Conservation (phyloP, 1,284 basidiomycete genomes). For the Kwoniella shivajii region DNA sequence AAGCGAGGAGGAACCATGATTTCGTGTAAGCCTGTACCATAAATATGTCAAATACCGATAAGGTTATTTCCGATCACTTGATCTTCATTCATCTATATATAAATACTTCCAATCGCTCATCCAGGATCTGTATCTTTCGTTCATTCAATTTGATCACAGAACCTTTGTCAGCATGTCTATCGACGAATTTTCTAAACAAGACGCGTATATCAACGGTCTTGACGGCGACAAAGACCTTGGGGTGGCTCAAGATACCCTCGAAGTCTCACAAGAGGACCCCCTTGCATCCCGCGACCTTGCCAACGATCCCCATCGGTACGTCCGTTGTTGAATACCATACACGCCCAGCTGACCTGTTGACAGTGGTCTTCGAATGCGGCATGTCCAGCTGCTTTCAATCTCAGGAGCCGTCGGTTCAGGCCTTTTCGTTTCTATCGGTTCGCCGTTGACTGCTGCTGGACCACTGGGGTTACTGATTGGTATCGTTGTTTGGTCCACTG, state of each 20-base stretch:
- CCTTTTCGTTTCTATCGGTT: constrained; percentile 34
- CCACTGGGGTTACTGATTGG: constrained; percentile 34
- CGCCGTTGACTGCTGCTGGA: constrained; percentile 25
- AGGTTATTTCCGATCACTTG: background rate
- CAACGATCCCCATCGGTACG: constrained; percentile 13
- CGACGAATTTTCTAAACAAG: constrained; percentile 1
- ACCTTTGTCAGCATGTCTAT: background rate
- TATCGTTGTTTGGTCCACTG: constrained; percentile 22
- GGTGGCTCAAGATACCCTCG: background rate
- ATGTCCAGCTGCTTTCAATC: constrained; percentile 36
- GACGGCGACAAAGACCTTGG: constrained; percentile 3
- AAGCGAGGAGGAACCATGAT: background rate
- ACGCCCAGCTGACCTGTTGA: background rate
- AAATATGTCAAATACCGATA: too few relatives aligned
- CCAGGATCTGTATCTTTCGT: too few relatives aligned
- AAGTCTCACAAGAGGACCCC: background rate
- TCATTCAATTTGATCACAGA: background rate
- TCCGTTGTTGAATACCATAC: background rate
- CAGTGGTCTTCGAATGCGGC: constrained; percentile 29
- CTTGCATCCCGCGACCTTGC: background rate
- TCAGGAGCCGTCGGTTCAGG: constrained; percentile 26
- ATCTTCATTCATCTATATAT: background rate
- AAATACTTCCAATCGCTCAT: too few relatives aligned
- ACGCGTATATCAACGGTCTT: background rate
- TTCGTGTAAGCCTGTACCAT: too few relatives aligned